These are phyloP conservation scores for Fusarium albidum DNA, from an alignment of 2,329 filamentous ascomycete genomes.

Conservation along the genomic window DNA sequence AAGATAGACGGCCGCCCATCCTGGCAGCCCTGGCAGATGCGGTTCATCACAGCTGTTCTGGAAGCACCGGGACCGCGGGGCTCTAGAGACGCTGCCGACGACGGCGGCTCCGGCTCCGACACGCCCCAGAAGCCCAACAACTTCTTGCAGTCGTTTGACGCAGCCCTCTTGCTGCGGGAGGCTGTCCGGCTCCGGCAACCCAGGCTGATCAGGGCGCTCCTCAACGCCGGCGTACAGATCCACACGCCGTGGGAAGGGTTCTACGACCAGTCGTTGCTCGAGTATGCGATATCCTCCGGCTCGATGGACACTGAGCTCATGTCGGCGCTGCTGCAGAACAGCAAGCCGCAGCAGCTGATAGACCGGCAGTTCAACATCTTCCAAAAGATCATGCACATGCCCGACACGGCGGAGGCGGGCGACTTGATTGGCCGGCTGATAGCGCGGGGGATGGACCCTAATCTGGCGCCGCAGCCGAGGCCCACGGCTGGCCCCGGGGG, in stretches of 20 bases:
- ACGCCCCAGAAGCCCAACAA: background rate
- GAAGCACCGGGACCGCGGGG: background rate
- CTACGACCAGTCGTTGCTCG: conserved; percentile 16
- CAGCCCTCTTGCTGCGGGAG: conserved; percentile 14
- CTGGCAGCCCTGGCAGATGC: conserved; percentile 28
- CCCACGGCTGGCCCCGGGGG: background rate
- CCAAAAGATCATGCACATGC: conserved; percentile 5
- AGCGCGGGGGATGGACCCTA: conserved; percentile 26
- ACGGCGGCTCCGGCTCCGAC: too few species aligned
- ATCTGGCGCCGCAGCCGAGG: conserved; percentile 3
- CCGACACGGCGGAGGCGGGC: conserved; percentile 1
- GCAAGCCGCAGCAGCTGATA: conserved; percentile 14
- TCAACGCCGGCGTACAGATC: conserved; percentile 20
- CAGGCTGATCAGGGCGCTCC: conserved; percentile 17
- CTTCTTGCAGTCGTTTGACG: conserved; percentile 17
- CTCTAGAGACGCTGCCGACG: too few species aligned
- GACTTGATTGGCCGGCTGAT: conserved; percentile 19
- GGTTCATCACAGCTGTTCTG: conserved; percentile 18
- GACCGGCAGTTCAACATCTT: conserved; percentile 26
- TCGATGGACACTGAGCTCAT: conserved; percentile 14
- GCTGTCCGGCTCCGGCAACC: conserved; percentile 13
- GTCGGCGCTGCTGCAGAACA: conserved; percentile 15
- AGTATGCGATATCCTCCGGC: conserved; percentile 16
- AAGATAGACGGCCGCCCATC: background rate
- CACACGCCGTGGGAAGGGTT: conserved; percentile 12